These are phyloP conservation scores for Chloranthus sessilifolius DNA, from an alignment of 164 flowering plant species.

Conservation along the genomic window DNA sequence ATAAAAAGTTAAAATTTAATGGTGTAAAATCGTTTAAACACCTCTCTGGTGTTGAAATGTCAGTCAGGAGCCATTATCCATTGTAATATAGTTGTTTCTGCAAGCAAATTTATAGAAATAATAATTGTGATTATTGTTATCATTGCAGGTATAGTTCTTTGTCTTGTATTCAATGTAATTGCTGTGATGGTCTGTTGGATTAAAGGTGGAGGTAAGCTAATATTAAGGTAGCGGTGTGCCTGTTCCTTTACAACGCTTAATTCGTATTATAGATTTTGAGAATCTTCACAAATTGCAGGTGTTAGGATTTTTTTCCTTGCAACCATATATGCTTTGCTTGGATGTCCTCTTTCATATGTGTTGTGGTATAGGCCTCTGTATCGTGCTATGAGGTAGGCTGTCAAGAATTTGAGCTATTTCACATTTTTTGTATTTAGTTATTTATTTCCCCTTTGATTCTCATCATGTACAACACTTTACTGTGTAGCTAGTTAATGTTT, in stretches of 20 bases:
- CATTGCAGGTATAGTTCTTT: conserved; percentile 80
- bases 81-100: neutral
- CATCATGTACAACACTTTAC: too few species aligned
- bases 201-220: conserved; percentile 73
- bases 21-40: too few species aligned
- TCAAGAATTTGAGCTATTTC: too few species aligned
- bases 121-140: neutral
- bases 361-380: conserved; percentile 98
- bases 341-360: conserved; percentile 86
- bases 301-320: conserved; percentile 94
- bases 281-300: conserved; percentile 40
- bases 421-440: too few species aligned
- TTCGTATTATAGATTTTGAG: neutral
- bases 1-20: too few species aligned
- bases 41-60: too few species aligned
- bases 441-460: too few species aligned
- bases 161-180: conserved; percentile 78
- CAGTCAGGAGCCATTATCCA: too few species aligned
- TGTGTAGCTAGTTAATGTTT: too few species aligned
- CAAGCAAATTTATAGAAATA: neutral
- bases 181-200: conserved; percentile 86
- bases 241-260: neutral
- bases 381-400: conserved; percentile 86
- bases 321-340: conserved; percentile 70
- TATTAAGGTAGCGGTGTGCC: too few species aligned